Conservation (phyloP, 495 filamentous ascomycete genomes). For the Choiromyces venosus region DNA sequence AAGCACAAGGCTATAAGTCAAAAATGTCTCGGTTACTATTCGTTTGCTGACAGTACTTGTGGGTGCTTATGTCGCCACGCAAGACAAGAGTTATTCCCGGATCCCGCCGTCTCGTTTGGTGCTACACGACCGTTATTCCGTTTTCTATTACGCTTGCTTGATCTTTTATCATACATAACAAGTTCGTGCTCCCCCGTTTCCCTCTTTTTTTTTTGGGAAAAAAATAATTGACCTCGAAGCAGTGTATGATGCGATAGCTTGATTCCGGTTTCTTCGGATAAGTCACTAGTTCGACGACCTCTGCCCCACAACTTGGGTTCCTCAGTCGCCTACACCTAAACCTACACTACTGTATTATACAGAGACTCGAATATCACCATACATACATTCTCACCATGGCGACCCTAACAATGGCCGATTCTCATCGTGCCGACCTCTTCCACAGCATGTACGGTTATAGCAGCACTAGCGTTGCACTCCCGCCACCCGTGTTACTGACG, state of each 20-base stretch:
- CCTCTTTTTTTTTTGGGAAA: neutral
- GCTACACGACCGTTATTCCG: neutral
- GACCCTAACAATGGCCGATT: constrained; percentile 28
- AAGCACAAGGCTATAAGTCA: neutral
- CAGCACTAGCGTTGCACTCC: constrained; percentile 21
- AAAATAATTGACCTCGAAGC: neutral
- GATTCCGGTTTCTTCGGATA: neutral
- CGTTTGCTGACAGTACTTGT: neutral
- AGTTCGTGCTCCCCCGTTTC: neutral
- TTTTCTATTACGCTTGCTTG: neutral
- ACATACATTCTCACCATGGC: constrained; percentile 8
- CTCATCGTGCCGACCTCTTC: constrained; percentile 27
- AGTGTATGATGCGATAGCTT: neutral
- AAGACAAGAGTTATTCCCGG: neutral
- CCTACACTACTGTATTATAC: no score
- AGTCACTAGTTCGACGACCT: neutral
- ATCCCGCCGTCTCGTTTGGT: neutral
- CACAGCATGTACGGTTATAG: constrained; percentile 38
- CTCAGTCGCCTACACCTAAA: neutral
- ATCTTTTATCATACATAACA: neutral
- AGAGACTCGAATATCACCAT: neutral
- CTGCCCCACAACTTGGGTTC: neutral
- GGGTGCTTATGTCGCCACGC: neutral
- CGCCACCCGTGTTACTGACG: constrained; percentile 24
- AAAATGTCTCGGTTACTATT: neutral